Percentiles rank a stretch among this genome's conserved stretches.
Conservation (phyloP, 768 basidiomycete species). For the Dentipellis fragilis region DNA sequence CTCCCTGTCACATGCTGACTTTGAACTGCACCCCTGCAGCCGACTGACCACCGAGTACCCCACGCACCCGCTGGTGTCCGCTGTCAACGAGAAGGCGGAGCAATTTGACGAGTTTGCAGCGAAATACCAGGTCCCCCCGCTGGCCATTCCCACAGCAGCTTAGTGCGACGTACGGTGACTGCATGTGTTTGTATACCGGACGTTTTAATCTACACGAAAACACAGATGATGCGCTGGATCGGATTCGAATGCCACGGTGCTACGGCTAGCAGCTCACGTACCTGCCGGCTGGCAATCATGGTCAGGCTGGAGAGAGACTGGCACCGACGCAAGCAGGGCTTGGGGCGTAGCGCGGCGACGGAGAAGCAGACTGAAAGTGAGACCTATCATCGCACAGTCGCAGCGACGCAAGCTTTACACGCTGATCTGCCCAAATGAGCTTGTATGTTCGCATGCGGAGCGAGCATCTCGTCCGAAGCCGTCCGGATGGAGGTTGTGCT, state of each 20-base stretch:
- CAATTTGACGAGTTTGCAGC: conserved; percentile 53
- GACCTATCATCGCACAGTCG: background rate
- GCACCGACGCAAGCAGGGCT: no score
- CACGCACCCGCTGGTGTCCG: conserved; percentile 56
- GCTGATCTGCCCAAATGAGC: background rate
- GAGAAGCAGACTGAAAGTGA: background rate
- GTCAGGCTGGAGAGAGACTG: no score
- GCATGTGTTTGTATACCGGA: no score
- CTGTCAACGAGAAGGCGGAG: conserved; percentile 48
- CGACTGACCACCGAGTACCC: conserved; percentile 43
- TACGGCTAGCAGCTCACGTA: no score
- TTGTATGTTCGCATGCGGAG: background rate
- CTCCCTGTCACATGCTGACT: conserved; percentile 5
- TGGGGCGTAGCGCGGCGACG: no score
- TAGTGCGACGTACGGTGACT: background rate
- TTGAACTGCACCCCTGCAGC: conserved; percentile 19
- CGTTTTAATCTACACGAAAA: no score
- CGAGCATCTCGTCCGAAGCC: background rate
- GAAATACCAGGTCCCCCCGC: conserved; percentile 53
- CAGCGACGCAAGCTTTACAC: background rate
- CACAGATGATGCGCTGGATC: no score
- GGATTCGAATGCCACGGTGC: no score
- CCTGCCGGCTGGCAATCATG: no score
- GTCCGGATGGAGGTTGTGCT: background rate
- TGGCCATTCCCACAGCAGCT: conserved; percentile 24